A percentile compares a stretch with the other conserved stretches of the same genome.
Evolutionary conservation across 2,329 filamentous ascomycete species (phyloP).

Genomic region (Ilyonectria destructans): DNA sequence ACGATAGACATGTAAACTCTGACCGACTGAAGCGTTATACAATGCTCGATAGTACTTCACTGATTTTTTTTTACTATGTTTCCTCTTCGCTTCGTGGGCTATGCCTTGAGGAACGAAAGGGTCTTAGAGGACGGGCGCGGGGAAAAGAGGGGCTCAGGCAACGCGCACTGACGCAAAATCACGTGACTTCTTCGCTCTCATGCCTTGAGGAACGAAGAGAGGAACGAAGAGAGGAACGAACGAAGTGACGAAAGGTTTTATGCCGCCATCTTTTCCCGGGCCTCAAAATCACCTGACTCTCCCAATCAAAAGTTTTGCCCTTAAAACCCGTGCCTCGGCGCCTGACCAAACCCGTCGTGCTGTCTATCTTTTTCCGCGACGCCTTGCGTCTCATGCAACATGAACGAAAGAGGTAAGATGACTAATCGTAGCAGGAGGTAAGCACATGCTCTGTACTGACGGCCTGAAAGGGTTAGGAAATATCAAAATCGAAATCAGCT

Average conservation of each 20-base stretch:
- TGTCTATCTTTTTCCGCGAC: conserved; percentile 17
- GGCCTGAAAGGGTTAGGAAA: conserved; percentile 3
- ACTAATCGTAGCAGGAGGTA: conserved; percentile 11
- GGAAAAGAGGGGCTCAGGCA: no score
- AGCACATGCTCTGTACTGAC: conserved; percentile 16
- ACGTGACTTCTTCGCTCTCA: no score
- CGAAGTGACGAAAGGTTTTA: no score
- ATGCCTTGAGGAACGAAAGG: not conserved
- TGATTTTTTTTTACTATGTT: not conserved
- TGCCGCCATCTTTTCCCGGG: conserved; percentile 18
- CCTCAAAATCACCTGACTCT: conserved; percentile 22
- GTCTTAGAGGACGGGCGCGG: no score
- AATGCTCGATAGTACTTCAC: not conserved
- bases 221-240: no score
- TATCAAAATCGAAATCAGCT: conserved; percentile 4
- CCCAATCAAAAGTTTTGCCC: conserved; percentile 13
- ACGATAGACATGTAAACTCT: not conserved
- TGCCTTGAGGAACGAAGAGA: no score
- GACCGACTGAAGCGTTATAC: not conserved
- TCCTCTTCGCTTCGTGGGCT: not conserved
- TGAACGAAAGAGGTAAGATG: conserved; percentile 10
- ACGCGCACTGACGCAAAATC: no score
- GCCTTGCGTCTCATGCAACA: conserved; percentile 16
- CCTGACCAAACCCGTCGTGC: conserved; percentile 18
- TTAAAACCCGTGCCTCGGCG: conserved; percentile 17